A percentile compares a stretch with the other conserved stretches of the same genome.
phyloP scores from a whole-genome alignment of 768 basidiomycete species.

The Trametes cubensis region DNA sequence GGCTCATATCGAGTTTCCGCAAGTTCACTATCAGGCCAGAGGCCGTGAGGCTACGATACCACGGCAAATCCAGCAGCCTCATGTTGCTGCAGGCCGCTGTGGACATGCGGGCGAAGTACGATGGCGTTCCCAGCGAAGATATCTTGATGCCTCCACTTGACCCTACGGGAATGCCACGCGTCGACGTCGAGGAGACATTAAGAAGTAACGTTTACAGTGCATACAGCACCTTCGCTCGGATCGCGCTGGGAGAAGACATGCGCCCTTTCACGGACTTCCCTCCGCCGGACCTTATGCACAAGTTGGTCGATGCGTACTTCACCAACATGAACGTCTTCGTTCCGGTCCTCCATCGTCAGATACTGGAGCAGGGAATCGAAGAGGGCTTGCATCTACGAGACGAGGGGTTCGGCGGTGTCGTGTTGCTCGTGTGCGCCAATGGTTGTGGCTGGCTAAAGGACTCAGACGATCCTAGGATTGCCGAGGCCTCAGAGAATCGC shows the following conservation, averaged over 20 bases:
- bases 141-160: neutral
- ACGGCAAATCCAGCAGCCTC: constrained; percentile 30
- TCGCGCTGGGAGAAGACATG: neutral
- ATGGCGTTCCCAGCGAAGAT: neutral
- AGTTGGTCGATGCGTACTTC: constrained; percentile 50
- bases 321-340: constrained; percentile 36
- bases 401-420: constrained; percentile 48
- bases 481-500: constrained; percentile 29
- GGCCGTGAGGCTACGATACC: constrained; percentile 13
- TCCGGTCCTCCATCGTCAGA: constrained; percentile 46
- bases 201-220: no score
- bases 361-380: constrained; percentile 44
- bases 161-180: no score
- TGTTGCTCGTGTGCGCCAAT: constrained; percentile 60
- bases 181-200: constrained; percentile 5
- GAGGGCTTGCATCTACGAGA: constrained; percentile 43
- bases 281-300: constrained; percentile 17
- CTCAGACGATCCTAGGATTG: constrained; percentile 47
- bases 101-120: constrained; percentile 17
- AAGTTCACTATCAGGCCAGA: neutral
- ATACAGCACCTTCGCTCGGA: neutral
- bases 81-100: constrained; percentile 24
- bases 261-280: constrained; percentile 21
- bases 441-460: constrained; percentile 49
- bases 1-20: constrained; percentile 7